These are phyloP conservation scores for Ascochyta rabiei DNA, from an alignment of 2,329 filamentous ascomycete species.

Conservation along the genomic window DNA sequence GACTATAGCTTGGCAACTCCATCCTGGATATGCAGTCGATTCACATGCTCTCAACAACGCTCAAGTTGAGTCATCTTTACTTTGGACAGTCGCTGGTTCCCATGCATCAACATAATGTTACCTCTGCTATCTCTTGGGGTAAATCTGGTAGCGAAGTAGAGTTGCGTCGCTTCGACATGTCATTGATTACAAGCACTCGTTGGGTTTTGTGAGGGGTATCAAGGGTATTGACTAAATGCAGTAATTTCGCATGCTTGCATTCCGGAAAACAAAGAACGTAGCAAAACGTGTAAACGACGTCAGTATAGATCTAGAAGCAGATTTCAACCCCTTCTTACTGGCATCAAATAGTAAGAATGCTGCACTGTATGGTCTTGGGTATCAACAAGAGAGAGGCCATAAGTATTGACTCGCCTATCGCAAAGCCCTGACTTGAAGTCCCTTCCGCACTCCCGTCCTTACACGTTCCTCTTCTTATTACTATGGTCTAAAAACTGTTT, in stretches of 20 bases:
- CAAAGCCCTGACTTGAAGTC: neutral
- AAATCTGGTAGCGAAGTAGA: neutral
- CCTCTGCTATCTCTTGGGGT: too few species aligned
- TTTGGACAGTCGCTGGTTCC: too few species aligned
- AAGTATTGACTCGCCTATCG: neutral
- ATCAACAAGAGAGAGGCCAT: neutral
- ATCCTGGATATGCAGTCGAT: too few species aligned
- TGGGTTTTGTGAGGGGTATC: neutral
- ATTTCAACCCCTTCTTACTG: neutral
- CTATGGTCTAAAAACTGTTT: neutral
- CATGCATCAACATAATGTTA: neutral
- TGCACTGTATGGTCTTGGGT: neutral
- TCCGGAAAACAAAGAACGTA: neutral
- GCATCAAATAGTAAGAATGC: neutral
- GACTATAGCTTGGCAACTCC: too few species aligned
- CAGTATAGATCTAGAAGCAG: neutral
- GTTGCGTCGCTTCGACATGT: neutral
- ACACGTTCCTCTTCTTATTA: neutral
- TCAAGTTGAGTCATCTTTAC: too few species aligned
- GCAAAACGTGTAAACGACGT: neutral
- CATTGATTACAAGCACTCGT: neutral
- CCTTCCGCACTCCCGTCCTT: neutral
- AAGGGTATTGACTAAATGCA: neutral
- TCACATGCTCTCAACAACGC: too few species aligned
- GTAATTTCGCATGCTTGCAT: neutral